Conservation (phyloP, 441 rosid genomes). For the Erodium trifolium region DNA sequence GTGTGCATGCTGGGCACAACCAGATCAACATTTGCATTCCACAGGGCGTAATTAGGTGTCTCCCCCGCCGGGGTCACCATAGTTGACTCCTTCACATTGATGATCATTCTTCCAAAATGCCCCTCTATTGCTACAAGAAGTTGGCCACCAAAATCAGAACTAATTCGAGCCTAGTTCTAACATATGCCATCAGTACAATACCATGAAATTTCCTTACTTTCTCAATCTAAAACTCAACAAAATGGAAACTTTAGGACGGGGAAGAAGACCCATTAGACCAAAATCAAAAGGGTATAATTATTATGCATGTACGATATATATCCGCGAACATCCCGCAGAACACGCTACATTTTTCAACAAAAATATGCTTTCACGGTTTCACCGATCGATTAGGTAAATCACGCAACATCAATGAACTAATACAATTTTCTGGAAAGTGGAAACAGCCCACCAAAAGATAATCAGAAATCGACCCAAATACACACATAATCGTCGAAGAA, state of each 20-base stretch:
- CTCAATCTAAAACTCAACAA: neutral
- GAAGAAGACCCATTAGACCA: neutral
- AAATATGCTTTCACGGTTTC: neutral
- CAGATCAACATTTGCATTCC: slow-evolving; percentile 30
- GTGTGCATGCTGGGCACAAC: slow-evolving; percentile 11
- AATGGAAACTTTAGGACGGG: neutral
- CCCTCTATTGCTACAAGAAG: neutral
- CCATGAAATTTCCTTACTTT: neutral
- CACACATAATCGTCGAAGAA: neutral
- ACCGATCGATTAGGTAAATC: neutral
- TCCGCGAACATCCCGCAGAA: neutral
- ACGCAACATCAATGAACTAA: neutral
- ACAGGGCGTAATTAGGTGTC: slow-evolving; percentile 18
- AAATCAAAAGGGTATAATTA: neutral
- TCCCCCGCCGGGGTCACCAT: slow-evolving; percentile 27
- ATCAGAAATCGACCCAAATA: neutral
- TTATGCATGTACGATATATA: neutral
- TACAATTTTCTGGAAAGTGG: neutral
- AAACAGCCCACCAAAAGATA: no score
- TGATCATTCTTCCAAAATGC: slow-evolving; percentile 4
- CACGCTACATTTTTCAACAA: neutral
- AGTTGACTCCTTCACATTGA: slow-evolving; percentile 20
- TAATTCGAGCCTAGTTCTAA: neutral
- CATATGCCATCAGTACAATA: neutral
- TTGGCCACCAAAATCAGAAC: neutral